Evolutionary conservation across 352 stramenopile species (phyloP), one percentile per base, ranked within the genome.

Genomic region (Phytophthora citrophthora): DNA sequence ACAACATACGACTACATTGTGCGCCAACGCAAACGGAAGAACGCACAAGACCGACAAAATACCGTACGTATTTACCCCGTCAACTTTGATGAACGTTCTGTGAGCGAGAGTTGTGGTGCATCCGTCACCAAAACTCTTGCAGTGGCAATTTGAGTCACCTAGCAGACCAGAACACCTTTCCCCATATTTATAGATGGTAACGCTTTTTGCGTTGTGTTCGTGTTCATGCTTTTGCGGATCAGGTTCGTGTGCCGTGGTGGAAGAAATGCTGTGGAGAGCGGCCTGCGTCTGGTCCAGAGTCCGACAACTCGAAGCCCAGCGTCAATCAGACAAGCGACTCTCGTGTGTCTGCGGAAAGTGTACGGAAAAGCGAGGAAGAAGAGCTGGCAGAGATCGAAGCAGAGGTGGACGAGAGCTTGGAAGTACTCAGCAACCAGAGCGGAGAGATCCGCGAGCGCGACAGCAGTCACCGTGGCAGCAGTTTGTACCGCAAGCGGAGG

Each of bases 1-100:
- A 95, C 88, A 11, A 95, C 88, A 1, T 95, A 95, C 58, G 88
- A 95, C 64, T 95, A 92, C 70, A 95, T 95, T 70, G 86, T 95
- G 20, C 86, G 73, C 20, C 82, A 94, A 52, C 83, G 86, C 53
- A 94, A 92, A 70, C 83, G 77, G 53, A 84, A 89, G 61, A 81
- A 85, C 59, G 76, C 79, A 15, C 83, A 77, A 48, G 67, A 90
- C 26, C 77, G 81, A 32, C 72, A 88, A 47, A 84, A 82, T 51
- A 63, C 31, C 43, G 84, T 93, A 90, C 82, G 84, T 93, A 83
- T 91, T 16, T 62, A 91, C 53, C 79, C 77, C 46, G 64, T 88
- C 20, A 75, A 57, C 76, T 40, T 40, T 39, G 32, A 39, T 1
- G 18, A 67, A 45, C 16, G 54, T 6, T 70, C 24, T 11, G 12